Conservation (phyloP, 345 rosid genomes). For the Physaria fendleri region DNA sequence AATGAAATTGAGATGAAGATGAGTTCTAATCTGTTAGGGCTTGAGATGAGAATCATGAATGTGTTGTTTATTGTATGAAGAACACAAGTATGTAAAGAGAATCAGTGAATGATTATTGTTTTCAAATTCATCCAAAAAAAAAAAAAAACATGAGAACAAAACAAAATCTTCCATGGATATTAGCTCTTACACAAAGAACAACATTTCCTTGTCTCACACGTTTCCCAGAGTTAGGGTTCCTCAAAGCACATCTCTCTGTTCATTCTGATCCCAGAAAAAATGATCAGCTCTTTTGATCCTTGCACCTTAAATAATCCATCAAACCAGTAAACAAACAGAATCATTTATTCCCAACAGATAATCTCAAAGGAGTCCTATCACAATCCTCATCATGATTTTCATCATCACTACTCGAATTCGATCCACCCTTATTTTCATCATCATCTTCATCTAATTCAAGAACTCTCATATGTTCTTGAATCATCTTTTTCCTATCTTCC, state of each 20-base stretch:
- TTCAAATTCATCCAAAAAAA: constrained; percentile 1
- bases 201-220: constrained; percentile 23
- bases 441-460: not conserved
- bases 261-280: constrained; percentile 1
- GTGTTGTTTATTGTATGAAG: constrained; percentile 24
- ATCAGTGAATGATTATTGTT: not conserved
- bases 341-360: constrained; percentile 17
- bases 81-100: constrained; percentile 50
- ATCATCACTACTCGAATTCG: constrained; percentile 22
- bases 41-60: constrained; percentile 35
- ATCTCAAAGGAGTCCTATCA: constrained; percentile 25
- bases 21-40: constrained; percentile 39
- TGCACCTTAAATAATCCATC: not conserved
- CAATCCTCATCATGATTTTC: constrained; percentile 8
- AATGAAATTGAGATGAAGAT: constrained; percentile 30
- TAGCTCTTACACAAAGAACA: constrained; percentile 19
- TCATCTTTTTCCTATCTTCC: not conserved
- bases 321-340: not conserved
- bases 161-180: not conserved
- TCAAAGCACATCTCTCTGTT: constrained; percentile 4
- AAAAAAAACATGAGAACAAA: constrained; percentile 2
- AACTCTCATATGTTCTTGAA: constrained; percentile 7
- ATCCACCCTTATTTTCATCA: not conserved
- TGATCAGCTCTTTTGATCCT: constrained; percentile 10
- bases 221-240: not conserved